Base-by-base conservation (phyloP, 495 filamentous ascomycete genomes). In the Xylaria acuta region DNA sequence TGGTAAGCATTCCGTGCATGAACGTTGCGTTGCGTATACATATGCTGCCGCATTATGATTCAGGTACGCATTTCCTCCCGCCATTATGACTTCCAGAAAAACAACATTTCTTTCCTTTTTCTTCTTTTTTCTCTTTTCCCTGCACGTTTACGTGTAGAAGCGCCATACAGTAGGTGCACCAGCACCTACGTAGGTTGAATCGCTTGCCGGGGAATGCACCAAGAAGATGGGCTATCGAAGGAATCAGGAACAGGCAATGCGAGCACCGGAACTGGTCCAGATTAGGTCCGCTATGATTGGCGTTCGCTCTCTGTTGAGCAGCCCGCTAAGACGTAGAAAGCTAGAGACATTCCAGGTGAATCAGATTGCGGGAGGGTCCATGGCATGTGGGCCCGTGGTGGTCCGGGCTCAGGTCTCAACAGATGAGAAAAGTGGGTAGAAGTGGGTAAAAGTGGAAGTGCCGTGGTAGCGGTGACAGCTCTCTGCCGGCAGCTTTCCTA, bases 381-480 rank as follows among this genome's bases (percentile, higher is more conserved):
- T 11, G 47, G 34, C 9, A 38, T 12, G 34, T 38, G 18, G 32
- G 20, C 58, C n/a, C 18, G 38, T n/a, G 58, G 32, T 63, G 56
- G 22, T 63, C 58, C n/a, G 54, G 40, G 54, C 58, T 49, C 32
- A 2, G 16, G 43, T 63, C 68, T 70, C 68, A 70, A 70, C 68
- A 70, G 68, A 53, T 70, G 68, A 70, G 68, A 53, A 64, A 53
- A 70, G 40, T 36, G 54, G 30, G 30, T 7, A 68, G 16, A 20
- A 9, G 64, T 36, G 45, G 25, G 20, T 3, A 27, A 11, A 20
- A 64, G 40, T 27, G 38, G 41, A 69, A 43, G 53, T 59, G 67
- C 67, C 67, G 65, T 67, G 65, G 65, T 56, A 67, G 65, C 65
- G 47, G 65, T 67, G 65, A 67, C 65, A 67, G 65, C 47, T 40